Conservation (phyloP, 306 rosid species). For the Gastrolobium villosum region DNA sequence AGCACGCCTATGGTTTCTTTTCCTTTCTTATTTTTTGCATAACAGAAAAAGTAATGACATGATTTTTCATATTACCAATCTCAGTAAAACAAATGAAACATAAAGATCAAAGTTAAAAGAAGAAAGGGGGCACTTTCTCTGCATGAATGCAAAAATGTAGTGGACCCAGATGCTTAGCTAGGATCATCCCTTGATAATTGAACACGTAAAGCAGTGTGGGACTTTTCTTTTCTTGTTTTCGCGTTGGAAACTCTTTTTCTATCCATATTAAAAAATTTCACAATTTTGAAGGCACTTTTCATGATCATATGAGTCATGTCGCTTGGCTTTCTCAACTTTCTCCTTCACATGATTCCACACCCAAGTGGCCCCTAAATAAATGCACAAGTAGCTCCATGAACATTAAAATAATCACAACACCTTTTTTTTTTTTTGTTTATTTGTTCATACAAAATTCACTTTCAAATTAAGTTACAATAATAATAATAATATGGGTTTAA, state of each 20-base stretch:
- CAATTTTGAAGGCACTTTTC: slow-evolving; percentile 12
- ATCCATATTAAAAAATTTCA: neutral
- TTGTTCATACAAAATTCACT: slow-evolving; percentile 12
- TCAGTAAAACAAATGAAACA: neutral
- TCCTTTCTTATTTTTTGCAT: neutral
- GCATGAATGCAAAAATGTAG: neutral
- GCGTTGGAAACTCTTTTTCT: neutral
- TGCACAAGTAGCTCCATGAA: slow-evolving; percentile 23
- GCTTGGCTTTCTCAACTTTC: slow-evolving; percentile 19
- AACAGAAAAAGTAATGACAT: neutral
- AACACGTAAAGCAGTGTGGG: slow-evolving; percentile 34
- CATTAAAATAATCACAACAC: slow-evolving; percentile 46
- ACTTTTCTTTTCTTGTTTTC: slow-evolving; percentile 21
- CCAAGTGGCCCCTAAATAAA: slow-evolving; percentile 58
- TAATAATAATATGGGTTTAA: too few relatives aligned
- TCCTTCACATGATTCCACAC: slow-evolving; percentile 65
- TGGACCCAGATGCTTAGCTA: slow-evolving; percentile 28
- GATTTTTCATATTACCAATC: too few relatives aligned
- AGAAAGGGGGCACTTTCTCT: slow-evolving; percentile 1
- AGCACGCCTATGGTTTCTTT: too few relatives aligned
- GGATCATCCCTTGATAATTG: slow-evolving; percentile 37
- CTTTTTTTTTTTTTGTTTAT: neutral
- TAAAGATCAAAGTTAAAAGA: neutral
- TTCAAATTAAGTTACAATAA: neutral
- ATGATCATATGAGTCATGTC: slow-evolving; percentile 21